Conservation (phyloP, 208 protist genomes). For the Phytomonas francai region DNA sequence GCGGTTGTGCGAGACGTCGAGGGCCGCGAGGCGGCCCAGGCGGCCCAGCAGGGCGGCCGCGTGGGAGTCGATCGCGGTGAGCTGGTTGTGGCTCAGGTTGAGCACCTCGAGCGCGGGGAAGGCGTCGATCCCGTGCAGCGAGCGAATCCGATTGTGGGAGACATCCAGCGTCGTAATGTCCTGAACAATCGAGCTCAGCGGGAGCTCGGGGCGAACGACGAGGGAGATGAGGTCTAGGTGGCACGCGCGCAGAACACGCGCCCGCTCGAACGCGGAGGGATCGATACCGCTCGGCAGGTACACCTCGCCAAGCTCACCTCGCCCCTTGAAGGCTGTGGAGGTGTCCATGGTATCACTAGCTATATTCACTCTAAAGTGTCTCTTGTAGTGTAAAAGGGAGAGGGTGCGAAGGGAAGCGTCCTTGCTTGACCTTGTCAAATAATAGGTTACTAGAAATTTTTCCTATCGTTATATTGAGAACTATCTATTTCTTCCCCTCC, state of each 20-base stretch:
- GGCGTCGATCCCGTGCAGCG: conserved; percentile 48
- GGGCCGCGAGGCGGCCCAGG: conserved; percentile 28
- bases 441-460: too few species aligned
- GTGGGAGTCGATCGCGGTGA: conserved; percentile 57
- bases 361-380: background rate
- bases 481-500: too few species aligned
- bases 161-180: conserved; percentile 57
- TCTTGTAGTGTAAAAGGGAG: too few species aligned
- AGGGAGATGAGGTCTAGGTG: conserved; percentile 12
- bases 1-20: conserved; percentile 69
- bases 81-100: conserved; percentile 61
- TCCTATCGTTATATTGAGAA: too few species aligned
- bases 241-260: background rate
- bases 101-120: conserved; percentile 64
- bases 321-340: conserved; percentile 15
- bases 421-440: too few species aligned
- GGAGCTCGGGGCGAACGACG: conserved; percentile 13
- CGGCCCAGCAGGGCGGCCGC: conserved; percentile 34
- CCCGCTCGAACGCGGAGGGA: background rate
- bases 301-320: conserved; percentile 17
- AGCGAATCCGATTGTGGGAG: conserved; percentile 51
- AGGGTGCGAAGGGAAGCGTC: too few species aligned
- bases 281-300: background rate
- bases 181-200: conserved; percentile 22
- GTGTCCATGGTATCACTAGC: conserved; percentile 19